A percentile compares a stretch with the other conserved stretches of the same genome.
These are phyloP conservation scores for Gnaphalium uliginosum DNA, from an alignment of 129 eudicot species.

Conservation along the genomic window DNA sequence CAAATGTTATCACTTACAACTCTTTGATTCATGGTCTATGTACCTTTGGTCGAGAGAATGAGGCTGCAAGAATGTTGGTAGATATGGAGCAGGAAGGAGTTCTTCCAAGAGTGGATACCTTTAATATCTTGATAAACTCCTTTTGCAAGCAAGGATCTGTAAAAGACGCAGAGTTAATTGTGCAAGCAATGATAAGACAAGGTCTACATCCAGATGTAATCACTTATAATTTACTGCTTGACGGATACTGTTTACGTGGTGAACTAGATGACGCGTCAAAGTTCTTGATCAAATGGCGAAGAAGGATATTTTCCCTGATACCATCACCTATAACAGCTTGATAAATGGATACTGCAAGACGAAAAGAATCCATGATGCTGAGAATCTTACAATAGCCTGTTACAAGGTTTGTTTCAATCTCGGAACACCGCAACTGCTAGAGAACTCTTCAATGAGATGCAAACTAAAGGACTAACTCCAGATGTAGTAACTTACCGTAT, in stretches of 20 bases:
- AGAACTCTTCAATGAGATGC: constrained; percentile 26
- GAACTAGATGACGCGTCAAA: constrained; percentile 28
- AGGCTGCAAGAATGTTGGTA: constrained; percentile 20
- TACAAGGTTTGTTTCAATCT: constrained; percentile 27
- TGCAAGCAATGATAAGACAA: constrained; percentile 22
- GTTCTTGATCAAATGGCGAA: constrained; percentile 23
- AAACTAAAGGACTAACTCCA: constrained; percentile 16
- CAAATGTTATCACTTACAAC: constrained; percentile 37
- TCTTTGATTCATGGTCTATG: constrained; percentile 43
- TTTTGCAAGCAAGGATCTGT: constrained; percentile 26
- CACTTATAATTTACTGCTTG: constrained; percentile 29
- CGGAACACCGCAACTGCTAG: constrained; percentile 4
- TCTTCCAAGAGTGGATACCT: constrained; percentile 13
- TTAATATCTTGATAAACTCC: constrained; percentile 24
- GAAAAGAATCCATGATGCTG: constrained; percentile 24
- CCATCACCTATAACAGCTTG: constrained; percentile 16
- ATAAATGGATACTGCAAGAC: constrained; percentile 32
- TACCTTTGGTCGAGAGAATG: constrained; percentile 23
- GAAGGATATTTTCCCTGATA: constrained; percentile 22
- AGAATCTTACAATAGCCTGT: constrained; percentile 17
- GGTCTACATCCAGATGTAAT: constrained; percentile 31
- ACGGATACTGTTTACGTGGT: constrained; percentile 55
- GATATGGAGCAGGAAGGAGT: constrained; percentile 27
- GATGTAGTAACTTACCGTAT: constrained; percentile 17
- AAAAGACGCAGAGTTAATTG: constrained; percentile 23